Evolutionary conservation across 192 early-diverging fungal species (phyloP).

Genomic region (Lunasporangiospora selenospora): DNA sequence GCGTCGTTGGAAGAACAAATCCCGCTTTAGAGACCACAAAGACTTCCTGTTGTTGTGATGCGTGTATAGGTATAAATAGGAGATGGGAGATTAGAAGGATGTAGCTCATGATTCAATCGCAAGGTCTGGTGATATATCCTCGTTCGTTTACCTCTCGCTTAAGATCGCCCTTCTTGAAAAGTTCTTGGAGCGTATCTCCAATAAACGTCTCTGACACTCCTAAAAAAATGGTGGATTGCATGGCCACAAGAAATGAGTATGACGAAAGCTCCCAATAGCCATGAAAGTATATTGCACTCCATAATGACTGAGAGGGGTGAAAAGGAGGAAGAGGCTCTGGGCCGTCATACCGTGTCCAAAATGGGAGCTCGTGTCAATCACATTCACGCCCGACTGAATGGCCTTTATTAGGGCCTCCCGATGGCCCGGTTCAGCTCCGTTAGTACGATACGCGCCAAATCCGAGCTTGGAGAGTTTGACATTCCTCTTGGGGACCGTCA

Average conservation of each 20-base stretch:
- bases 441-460: slow-evolving; percentile 70
- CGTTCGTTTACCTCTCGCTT: slow-evolving; percentile 51
- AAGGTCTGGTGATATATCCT: not conserved
- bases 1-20: slow-evolving; percentile 37
- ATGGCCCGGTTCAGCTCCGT: slow-evolving; percentile 44
- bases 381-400: slow-evolving; percentile 67
- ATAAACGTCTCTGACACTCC: slow-evolving; percentile 65
- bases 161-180: slow-evolving; percentile 39
- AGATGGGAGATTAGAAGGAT: no score
- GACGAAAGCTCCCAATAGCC: no score
- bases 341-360: slow-evolving; percentile 78
- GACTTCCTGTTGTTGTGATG: slow-evolving; percentile 35
- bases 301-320: no score
- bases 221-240: no score
- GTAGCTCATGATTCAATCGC: no score
- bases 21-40: slow-evolving; percentile 60
- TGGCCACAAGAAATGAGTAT: no score
- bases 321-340: no score
- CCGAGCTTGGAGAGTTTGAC: slow-evolving; percentile 62
- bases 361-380: slow-evolving; percentile 76
- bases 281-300: no score
- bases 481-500: slow-evolving; percentile 51
- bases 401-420: slow-evolving; percentile 59
- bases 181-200: slow-evolving; percentile 52
- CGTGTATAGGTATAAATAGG: no score